These are phyloP conservation scores for Prunus mume DNA, from an alignment of 306 rosid species.

Conservation along the genomic window DNA sequence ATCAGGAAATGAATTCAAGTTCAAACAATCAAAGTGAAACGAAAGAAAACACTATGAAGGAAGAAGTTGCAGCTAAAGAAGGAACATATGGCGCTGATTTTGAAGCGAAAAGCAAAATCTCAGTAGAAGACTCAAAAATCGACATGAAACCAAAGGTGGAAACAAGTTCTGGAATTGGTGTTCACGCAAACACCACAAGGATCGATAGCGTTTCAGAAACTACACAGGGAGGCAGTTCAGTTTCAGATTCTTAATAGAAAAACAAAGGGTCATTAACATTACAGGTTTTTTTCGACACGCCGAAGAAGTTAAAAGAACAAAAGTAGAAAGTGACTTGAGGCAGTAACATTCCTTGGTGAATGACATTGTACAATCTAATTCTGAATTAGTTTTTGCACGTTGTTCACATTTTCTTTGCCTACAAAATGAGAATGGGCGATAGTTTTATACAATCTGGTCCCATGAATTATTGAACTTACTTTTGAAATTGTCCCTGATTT, in stretches of 20 bases:
- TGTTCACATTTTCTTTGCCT: neutral
- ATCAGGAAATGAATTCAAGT: neutral
- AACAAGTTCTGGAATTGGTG: constrained; percentile 1
- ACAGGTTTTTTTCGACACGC: neutral
- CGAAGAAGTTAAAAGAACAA: neutral
- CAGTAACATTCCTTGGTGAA: neutral
- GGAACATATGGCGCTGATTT: neutral
- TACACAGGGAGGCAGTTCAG: neutral
- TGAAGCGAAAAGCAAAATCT: constrained; percentile 6
- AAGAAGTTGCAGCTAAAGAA: neutral
- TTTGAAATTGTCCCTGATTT: neutral
- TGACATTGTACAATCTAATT: neutral
- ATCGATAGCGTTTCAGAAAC: neutral
- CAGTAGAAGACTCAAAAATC: neutral
- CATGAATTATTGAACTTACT: neutral
- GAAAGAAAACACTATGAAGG: neutral
- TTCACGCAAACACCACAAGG: neutral
- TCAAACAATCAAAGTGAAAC: neutral
- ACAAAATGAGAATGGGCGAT: neutral
- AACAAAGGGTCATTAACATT: neutral
- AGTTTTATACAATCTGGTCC: neutral
- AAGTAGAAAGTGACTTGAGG: neutral
- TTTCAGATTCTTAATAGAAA: constrained; percentile 1
- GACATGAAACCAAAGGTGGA: neutral
- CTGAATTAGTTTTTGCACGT: neutral